Evolutionary conservation across 1,139 yeast species (phyloP).

Genomic region (Protomyces gravidus): DNA sequence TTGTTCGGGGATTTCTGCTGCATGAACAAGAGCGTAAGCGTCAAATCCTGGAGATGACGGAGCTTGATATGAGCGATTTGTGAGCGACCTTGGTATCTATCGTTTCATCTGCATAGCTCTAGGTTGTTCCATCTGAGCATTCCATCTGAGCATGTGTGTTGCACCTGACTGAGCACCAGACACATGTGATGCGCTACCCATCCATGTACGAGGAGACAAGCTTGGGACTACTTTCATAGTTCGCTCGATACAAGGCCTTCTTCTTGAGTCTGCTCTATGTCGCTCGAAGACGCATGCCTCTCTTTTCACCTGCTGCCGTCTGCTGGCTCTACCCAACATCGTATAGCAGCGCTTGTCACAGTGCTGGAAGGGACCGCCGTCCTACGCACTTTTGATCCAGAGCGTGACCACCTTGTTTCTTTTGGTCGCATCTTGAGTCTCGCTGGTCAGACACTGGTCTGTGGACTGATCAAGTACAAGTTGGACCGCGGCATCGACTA

Average conservation of each 20-base stretch:
- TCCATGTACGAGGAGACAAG: not conserved
- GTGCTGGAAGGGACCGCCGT: not conserved
- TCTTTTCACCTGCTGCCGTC: conserved; percentile 22
- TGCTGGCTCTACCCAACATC: not conserved
- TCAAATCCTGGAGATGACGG: not conserved
- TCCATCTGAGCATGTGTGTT: too few relatives aligned
- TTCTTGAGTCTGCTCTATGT: not conserved
- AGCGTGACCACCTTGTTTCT: conserved; percentile 13
- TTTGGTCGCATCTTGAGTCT: conserved; percentile 13
- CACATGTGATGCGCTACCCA: too few relatives aligned
- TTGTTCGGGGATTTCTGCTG: not conserved
- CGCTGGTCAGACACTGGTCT: conserved; percentile 4
- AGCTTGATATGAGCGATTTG: not conserved
- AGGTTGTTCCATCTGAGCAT: too few relatives aligned
- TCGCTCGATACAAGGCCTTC: not conserved
- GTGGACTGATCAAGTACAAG: conserved; percentile 1
- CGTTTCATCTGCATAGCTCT: too few relatives aligned
- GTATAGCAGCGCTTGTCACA: conserved; percentile 8
- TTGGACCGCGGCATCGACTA: conserved; percentile 9
- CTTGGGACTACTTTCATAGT: not conserved
- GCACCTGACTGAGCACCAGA: too few relatives aligned
- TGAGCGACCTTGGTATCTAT: too few relatives aligned
- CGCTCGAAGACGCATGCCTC: not conserved
- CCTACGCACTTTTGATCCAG: conserved; percentile 21
- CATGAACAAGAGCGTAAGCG: not conserved